Evolutionary conservation across 1,284 basidiomycete genomes (phyloP), one percentile per base, ranked within the genome.

Genomic region (Gomphus sp.): DNA sequence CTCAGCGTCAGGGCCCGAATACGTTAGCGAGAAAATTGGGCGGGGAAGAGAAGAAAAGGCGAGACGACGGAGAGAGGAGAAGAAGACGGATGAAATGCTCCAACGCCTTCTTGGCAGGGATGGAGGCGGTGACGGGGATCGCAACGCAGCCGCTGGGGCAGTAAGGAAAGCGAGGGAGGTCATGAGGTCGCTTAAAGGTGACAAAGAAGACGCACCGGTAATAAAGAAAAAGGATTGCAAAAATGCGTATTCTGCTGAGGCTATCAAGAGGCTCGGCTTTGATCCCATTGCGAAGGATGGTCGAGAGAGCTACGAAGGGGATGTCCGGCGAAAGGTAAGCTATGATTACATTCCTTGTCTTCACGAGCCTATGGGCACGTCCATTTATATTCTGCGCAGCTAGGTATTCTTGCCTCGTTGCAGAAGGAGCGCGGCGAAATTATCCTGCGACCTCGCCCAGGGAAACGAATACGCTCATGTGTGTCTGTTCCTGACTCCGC

Each of bases 41-140:
- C 75, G 89, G 31, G 85, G 85, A 55, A 83, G 83, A 1, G 87
- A 91, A 64, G 84, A 84, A 10, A 85, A 79, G 65, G 81, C 84
- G 3, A 84, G 84, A 62, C 78, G 90, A 50, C 78, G 78, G 66
- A 62, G 79, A n/a, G 78, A 79, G 31, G 76, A 74, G 36, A 74
- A 77, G 53, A 83, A 86, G 63, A 76, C 79, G 2, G 88, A 92
- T 61, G 72, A 73, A 55, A 74, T 77, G 28, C 69, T 93, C 63
- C 75, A 82, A 67, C 70, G 71, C 41, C 69, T 93, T 45, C 67
- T 91, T 60, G 75, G 65, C 12, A 11, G 52, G n/a, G 52, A 52
- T 25, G 62, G 62, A 43, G 66, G 66, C n/a, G 66, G 66, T n/a
- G 67, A 62, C 8, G 61, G 60, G 41, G 62, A 63, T 54, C 69